Conservation (phyloP, 495 filamentous ascomycete genomes). For the Aspergillus biplanus region DNA sequence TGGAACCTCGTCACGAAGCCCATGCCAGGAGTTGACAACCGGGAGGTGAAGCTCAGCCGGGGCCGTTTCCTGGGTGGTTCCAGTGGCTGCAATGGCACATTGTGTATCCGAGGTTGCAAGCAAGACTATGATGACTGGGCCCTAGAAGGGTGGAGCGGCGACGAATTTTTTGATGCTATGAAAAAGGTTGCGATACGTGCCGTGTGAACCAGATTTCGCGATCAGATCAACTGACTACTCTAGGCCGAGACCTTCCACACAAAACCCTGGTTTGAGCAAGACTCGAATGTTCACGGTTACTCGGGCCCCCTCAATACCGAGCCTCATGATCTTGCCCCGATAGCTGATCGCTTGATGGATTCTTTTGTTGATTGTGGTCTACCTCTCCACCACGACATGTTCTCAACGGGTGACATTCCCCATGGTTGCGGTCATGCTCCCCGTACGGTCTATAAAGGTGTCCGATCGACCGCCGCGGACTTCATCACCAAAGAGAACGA, state of each 20-base stretch:
- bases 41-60: conserved; percentile 60
- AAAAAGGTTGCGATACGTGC: conserved; percentile 41
- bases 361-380: conserved; percentile 51
- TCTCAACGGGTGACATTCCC: conserved; percentile 48
- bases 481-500: conserved; percentile 46
- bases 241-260: conserved; percentile 54
- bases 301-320: conserved; percentile 51
- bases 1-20: conserved; percentile 61
- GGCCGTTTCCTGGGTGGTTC: conserved; percentile 63
- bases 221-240: background rate
- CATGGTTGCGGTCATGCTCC: conserved; percentile 57
- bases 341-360: conserved; percentile 49
- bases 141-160: conserved; percentile 55
- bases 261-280: conserved; percentile 47
- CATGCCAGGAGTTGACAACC: conserved; percentile 54
- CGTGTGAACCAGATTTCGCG: background rate
- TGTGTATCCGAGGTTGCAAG: conserved; percentile 62
- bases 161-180: conserved; percentile 58
- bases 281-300: conserved; percentile 43
- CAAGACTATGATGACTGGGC: conserved; percentile 67
- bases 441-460: conserved; percentile 52
- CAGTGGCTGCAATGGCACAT: conserved; percentile 63
- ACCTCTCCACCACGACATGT: conserved; percentile 53
- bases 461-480: conserved; percentile 52
- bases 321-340: conserved; percentile 54